These are phyloP conservation scores for Tylopilus felleus DNA, from an alignment of 768 basidiomycete species.

Conservation along the genomic window DNA sequence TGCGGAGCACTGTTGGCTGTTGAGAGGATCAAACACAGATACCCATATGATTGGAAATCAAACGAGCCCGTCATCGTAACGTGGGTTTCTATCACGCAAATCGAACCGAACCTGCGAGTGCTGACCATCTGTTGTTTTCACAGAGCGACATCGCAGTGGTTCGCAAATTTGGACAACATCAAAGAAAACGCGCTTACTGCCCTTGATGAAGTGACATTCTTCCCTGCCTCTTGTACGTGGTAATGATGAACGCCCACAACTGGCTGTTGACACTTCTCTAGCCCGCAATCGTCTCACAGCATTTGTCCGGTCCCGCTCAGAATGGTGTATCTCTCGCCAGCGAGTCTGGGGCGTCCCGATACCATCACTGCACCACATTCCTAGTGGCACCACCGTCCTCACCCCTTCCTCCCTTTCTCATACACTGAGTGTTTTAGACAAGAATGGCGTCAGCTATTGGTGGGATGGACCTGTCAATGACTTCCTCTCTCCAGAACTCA, in stretches of 20 bases:
- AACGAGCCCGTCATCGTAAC: conserved; percentile 88
- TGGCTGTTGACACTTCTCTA: conserved; percentile 28
- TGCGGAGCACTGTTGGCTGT: conserved; percentile 56
- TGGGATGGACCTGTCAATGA: conserved; percentile 84
- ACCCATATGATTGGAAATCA: conserved; percentile 97
- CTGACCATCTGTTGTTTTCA: neutral
- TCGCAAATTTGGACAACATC: conserved; percentile 85
- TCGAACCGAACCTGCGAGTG: neutral
- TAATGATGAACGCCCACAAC: conserved; percentile 5
- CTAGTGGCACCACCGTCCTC: conserved; percentile 63
- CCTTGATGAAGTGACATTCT: conserved; percentile 68
- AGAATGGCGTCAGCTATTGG: conserved; percentile 81
- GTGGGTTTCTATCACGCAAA: conserved; percentile 37
- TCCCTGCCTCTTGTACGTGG: conserved; percentile 66
- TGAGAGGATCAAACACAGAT: conserved; percentile 76
- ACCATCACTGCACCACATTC: conserved; percentile 72
- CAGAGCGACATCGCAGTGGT: conserved; percentile 96
- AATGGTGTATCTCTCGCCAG: conserved; percentile 99
- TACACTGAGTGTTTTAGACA: conserved; percentile 70
- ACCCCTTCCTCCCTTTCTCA: conserved; percentile 62
- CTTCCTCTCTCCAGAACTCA: conserved; percentile 67
- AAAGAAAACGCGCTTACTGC: conserved; percentile 72
- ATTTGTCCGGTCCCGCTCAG: conserved; percentile 82
- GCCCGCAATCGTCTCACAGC: conserved; percentile 87
- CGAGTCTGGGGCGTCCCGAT: conserved; percentile 98